Percentiles rank a stretch among this genome's conserved stretches.
phyloP scores from a whole-genome alignment of 176 grass and related monocot species.

The Microstegium vimineum region DNA sequence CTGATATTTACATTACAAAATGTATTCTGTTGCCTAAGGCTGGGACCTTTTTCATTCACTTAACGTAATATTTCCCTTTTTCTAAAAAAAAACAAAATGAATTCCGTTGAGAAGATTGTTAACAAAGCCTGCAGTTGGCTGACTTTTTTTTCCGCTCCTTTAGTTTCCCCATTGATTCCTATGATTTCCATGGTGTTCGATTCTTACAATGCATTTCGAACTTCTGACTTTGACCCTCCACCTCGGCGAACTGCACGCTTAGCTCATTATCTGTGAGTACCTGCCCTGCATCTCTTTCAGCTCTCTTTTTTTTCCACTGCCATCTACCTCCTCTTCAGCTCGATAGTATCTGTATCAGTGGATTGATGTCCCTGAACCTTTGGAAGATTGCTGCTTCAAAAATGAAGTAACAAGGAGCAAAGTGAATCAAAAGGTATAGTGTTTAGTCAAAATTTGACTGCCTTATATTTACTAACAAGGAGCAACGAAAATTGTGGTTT shows the following conservation, averaged over 20 bases:
- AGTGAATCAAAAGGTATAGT: too few relatives aligned
- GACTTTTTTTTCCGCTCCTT: neutral
- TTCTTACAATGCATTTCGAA: conserved; percentile 69
- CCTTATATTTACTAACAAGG: neutral
- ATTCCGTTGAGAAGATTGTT: neutral
- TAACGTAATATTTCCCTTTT: too few relatives aligned
- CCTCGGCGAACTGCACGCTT: conserved; percentile 83
- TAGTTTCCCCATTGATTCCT: conserved; percentile 1
- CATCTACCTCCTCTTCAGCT: conserved; percentile 64
- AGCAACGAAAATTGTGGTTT: neutral
- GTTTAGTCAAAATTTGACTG: neutral
- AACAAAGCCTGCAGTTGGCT: neutral
- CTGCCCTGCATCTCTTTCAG: too few relatives aligned
- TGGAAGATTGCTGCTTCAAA: conserved; percentile 67
- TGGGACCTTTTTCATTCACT: too few relatives aligned
- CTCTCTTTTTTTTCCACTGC: conserved; percentile 66
- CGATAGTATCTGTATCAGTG: conserved; percentile 88
- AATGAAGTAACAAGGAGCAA: conserved; percentile 53
- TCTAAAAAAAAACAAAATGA: too few relatives aligned
- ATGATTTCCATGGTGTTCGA: conserved; percentile 42
- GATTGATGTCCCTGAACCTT: conserved; percentile 93
- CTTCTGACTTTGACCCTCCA: conserved; percentile 80
- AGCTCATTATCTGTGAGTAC: conserved; percentile 92
- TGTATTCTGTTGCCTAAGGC: neutral
- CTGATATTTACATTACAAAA: conserved; percentile 46